Evolutionary conservation across 164 flowering plant genomes (phyloP).

Genomic region (Dillenia suffruticosa): DNA sequence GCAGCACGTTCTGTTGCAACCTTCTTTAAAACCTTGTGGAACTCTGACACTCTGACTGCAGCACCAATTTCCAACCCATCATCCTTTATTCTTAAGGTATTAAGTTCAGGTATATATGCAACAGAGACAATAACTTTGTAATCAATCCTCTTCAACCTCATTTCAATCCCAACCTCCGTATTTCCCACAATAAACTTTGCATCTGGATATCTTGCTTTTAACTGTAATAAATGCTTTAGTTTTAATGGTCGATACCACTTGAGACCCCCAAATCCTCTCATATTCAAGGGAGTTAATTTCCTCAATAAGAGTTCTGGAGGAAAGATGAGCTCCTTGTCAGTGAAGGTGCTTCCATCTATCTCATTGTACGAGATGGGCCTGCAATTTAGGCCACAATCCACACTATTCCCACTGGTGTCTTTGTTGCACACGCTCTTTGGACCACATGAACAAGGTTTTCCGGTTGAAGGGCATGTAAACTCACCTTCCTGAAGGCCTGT

Average conservation of each 20-base stretch:
- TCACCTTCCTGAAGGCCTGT: conserved; percentile 25
- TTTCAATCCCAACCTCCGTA: conserved; percentile 95
- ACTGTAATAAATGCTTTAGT: conserved; percentile 62
- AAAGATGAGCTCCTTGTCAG: conserved; percentile 83
- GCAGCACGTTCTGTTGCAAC: conserved; percentile 45
- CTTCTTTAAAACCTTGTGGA: conserved; percentile 39
- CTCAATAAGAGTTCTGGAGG: conserved; percentile 86
- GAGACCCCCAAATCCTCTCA: conserved; percentile 74
- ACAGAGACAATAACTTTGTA: conserved; percentile 66
- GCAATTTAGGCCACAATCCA: conserved; percentile 13
- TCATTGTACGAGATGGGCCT: conserved; percentile 59
- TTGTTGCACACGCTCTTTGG: conserved; percentile 17
- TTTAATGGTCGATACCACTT: conserved; percentile 78
- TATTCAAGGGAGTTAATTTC: conserved; percentile 45
- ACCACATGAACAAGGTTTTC: conserved; percentile 90
- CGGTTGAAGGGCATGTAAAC: conserved; percentile 85
- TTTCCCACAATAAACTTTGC: conserved; percentile 86
- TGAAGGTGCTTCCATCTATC: conserved; percentile 65
- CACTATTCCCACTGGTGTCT: conserved; percentile 10
- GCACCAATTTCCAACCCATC: conserved; percentile 92
- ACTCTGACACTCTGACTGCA: conserved; percentile 69
- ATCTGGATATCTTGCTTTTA: conserved; percentile 68
- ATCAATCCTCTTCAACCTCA: conserved; percentile 73
- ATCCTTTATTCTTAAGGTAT: conserved; percentile 49
- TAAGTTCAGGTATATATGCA: conserved; percentile 75